Evolutionary conservation across 2,329 filamentous ascomycete species (phyloP).

Genomic region (Colletotrichum liriopes): DNA sequence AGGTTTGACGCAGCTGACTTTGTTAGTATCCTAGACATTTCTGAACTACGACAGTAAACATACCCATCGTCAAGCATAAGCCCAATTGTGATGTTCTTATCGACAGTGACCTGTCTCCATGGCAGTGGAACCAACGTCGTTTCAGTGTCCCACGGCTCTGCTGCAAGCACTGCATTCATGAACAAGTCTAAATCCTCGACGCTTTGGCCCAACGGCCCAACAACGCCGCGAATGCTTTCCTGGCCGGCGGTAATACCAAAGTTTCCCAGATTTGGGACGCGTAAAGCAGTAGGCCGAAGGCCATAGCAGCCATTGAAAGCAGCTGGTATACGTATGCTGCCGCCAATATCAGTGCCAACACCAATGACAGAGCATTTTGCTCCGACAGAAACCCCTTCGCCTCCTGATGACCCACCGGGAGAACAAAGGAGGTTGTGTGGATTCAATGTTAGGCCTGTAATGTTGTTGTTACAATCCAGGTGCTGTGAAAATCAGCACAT

Average conservation of each 20-base stretch:
- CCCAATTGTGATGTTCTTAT: slow-evolving; percentile 66
- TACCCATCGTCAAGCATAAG: slow-evolving; percentile 77
- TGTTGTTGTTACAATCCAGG: slow-evolving; percentile 64
- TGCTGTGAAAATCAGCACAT: slow-evolving; percentile 1
- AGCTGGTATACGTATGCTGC: slow-evolving; percentile 67
- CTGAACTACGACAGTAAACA: slow-evolving; percentile 54
- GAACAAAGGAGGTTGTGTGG: slow-evolving; percentile 72
- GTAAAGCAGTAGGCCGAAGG: slow-evolving; percentile 69
- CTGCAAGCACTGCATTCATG: slow-evolving; percentile 64
- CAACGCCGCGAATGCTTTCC: slow-evolving; percentile 75
- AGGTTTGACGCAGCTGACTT: slow-evolving; percentile 53
- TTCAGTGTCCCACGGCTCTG: slow-evolving; percentile 71
- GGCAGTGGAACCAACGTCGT: slow-evolving; percentile 71
- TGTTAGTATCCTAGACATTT: not conserved
- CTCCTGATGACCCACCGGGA: slow-evolving; percentile 76
- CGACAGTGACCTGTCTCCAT: slow-evolving; percentile 60
- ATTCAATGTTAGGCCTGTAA: slow-evolving; percentile 74
- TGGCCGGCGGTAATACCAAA: slow-evolving; percentile 75
- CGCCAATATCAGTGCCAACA: slow-evolving; percentile 75
- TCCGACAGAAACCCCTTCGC: slow-evolving; percentile 75
- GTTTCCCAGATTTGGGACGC: slow-evolving; percentile 69
- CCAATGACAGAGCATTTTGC: slow-evolving; percentile 73
- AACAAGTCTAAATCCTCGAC: slow-evolving; percentile 71
- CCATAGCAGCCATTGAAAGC: slow-evolving; percentile 72
- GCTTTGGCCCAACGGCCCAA: slow-evolving; percentile 73